Base-by-base conservation (phyloP, 1,284 basidiomycete genomes). In the Clitocybe nebularis region DNA sequence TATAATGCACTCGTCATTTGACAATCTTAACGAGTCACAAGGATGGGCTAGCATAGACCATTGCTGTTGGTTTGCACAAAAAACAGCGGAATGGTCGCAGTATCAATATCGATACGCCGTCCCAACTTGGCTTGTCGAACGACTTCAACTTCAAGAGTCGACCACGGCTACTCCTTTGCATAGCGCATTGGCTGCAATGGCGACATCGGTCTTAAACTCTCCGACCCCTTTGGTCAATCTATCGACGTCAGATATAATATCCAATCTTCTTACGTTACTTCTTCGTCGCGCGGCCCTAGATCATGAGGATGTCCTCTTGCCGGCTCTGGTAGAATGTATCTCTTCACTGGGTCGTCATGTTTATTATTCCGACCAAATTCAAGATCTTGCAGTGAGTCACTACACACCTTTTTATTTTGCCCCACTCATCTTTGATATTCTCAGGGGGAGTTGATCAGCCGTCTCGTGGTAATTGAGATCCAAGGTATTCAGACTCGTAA, bases 321-420 rank as follows among this genome's bases (percentile, higher is more conserved):
- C 83, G 0, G 66, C 77, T 1, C 65, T 95, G 28, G 85, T 95
- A 5, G 74, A 83, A 44, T 89, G 89, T 56, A 86, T 96, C 43
- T 74, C 89, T 4, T 88, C 91, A 0, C 72, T 98, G 13, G 88
- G 89, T 22, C 82, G 85, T 5, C 92, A 96, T 60, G 82, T 95
- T 43, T 95, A 96, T 69, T 97, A 98, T 60, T 88, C 91, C 35
- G 95, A 97, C 60, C 95, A 99, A 67, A 90, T 95, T 48, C 90
- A 92, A 59, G 94, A 97, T 61, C 81, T 97, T 40, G 83, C 90
- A 9, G 72, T 75, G 36, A 57, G 72, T 60, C 25, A 29, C 21
- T 39, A 39, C 13, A 14, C 7, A 10, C 1, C 8, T 23, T 21
- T 7, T 36, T 19, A 8, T 21, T 34, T 23, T 9, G 24, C 16